Evolutionary conservation across 1,284 basidiomycete genomes (phyloP).

Genomic region (Dichomitus squalens): DNA sequence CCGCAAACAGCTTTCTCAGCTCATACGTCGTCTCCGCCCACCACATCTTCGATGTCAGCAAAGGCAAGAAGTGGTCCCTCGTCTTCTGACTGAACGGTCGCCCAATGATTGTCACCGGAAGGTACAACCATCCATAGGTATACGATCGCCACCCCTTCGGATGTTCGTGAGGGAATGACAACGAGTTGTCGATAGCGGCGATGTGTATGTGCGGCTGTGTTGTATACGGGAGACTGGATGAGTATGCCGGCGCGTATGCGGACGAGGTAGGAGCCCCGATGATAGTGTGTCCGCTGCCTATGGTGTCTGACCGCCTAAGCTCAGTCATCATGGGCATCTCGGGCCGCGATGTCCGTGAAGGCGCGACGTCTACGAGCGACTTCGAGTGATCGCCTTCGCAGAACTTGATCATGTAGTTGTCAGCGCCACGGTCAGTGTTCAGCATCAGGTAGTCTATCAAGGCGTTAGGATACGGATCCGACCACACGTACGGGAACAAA

Average conservation of each 20-base stretch:
- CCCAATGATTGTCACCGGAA: conserved; percentile 86
- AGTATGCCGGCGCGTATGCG: conserved; percentile 21
- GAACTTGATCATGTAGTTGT: conserved; percentile 90
- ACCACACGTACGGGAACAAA: background rate
- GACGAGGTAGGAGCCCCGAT: conserved; percentile 34
- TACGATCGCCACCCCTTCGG: conserved; percentile 90
- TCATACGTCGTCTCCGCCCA: conserved; percentile 88
- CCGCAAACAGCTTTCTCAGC: conserved; percentile 74
- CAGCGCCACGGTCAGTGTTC: conserved; percentile 82
- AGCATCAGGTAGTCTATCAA: conserved; percentile 82
- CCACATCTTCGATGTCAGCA: conserved; percentile 84
- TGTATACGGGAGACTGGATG: conserved; percentile 33
- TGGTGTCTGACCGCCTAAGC: conserved; percentile 47
- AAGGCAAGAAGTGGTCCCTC: conserved; percentile 78
- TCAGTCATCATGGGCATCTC: conserved; percentile 76
- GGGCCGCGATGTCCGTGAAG: conserved; percentile 62
- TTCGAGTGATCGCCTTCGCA: conserved; percentile 79
- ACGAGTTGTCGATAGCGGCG: conserved; percentile 91
- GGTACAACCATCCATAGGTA: conserved; percentile 90
- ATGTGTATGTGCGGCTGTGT: conserved; percentile 66
- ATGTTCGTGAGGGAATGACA: conserved; percentile 89
- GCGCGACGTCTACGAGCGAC: conserved; percentile 72
- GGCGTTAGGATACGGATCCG: background rate
- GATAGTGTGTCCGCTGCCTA: conserved; percentile 16
- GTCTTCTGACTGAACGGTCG: conserved; percentile 84